Conservation (phyloP, 257 asterid species). For the Mentha longifolia region DNA sequence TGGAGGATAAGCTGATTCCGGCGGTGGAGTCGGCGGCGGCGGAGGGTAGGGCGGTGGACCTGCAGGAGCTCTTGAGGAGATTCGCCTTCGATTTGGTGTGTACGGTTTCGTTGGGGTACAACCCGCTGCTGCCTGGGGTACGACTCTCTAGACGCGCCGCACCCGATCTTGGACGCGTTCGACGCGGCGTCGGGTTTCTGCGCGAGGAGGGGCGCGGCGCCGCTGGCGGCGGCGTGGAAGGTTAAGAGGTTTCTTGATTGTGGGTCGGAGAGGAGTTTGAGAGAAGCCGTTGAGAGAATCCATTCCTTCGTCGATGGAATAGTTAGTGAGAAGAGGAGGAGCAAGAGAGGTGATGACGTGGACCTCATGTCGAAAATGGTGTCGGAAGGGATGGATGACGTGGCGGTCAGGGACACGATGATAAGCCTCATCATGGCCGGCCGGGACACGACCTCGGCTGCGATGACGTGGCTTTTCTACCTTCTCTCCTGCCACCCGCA, state of each 20-base stretch:
- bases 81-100: slow-evolving; percentile 63
- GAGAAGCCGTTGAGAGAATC: slow-evolving; percentile 46
- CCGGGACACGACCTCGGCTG: slow-evolving; percentile 68
- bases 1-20: slow-evolving; percentile 55
- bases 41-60: slow-evolving; percentile 42
- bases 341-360: neutral
- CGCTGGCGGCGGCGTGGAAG: slow-evolving; percentile 54
- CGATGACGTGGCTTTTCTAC: slow-evolving; percentile 76
- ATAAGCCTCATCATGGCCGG: slow-evolving; percentile 79
- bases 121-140: slow-evolving; percentile 55
- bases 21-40: slow-evolving; percentile 42
- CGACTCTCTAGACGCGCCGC: slow-evolving; percentile 31
- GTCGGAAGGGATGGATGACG: slow-evolving; percentile 42
- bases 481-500: slow-evolving; percentile 48
- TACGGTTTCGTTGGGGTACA: slow-evolving; percentile 56
- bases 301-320: slow-evolving; percentile 44
- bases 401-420: slow-evolving; percentile 49
- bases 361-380: slow-evolving; percentile 54
- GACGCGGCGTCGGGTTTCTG: slow-evolving; percentile 64
- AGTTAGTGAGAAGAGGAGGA: slow-evolving; percentile 39
- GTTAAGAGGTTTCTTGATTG: slow-evolving; percentile 44
- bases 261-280: slow-evolving; percentile 57
- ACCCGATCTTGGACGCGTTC: slow-evolving; percentile 53
- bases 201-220: slow-evolving; percentile 59
- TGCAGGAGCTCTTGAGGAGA: slow-evolving; percentile 66